These are phyloP conservation scores for Phytophthora hibernalis DNA, from an alignment of 352 stramenopile species.

Conservation along the genomic window DNA sequence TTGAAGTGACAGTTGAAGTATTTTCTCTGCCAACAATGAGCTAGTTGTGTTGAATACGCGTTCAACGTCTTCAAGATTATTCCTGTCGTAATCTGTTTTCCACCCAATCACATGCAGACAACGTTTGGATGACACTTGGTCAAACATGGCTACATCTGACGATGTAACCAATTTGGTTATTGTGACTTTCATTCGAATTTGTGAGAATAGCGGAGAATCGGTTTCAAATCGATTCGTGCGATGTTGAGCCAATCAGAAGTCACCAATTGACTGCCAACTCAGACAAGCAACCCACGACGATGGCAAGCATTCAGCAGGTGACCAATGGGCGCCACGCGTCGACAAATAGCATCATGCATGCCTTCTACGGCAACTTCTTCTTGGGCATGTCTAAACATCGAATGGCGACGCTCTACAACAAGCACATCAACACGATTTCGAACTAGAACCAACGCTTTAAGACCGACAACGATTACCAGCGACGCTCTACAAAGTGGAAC, in stretches of 20 bases:
- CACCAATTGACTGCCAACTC: too few species aligned
- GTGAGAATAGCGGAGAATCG: conserved; percentile 6
- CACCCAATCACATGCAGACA: too few species aligned
- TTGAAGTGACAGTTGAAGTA: too few species aligned
- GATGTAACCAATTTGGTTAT: too few species aligned
- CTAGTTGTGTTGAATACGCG: too few species aligned
- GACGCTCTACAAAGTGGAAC: conserved; percentile 7
- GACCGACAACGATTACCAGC: conserved; percentile 1
- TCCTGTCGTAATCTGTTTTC: too few species aligned
- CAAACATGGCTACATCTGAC: too few species aligned
- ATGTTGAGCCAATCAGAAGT: conserved; percentile 7
- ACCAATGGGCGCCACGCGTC: conserved; percentile 1
- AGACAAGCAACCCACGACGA: background rate
- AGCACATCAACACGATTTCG: conserved; percentile 22
- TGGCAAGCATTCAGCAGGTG: conserved; percentile 11
- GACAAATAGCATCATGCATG: conserved; percentile 11
- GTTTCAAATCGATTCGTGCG: conserved; percentile 9
- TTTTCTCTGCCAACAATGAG: too few species aligned
- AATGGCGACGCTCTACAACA: too few species aligned
- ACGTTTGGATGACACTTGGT: too few species aligned
- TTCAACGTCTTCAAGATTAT: too few species aligned
- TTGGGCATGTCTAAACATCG: conserved; percentile 5
- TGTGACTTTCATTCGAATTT: background rate
- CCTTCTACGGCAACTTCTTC: conserved; percentile 5
- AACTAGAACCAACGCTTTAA: conserved; percentile 20